phyloP scores from a whole-genome alignment of 371 early-diverging fungal species.

The Mortierella sp. region DNA sequence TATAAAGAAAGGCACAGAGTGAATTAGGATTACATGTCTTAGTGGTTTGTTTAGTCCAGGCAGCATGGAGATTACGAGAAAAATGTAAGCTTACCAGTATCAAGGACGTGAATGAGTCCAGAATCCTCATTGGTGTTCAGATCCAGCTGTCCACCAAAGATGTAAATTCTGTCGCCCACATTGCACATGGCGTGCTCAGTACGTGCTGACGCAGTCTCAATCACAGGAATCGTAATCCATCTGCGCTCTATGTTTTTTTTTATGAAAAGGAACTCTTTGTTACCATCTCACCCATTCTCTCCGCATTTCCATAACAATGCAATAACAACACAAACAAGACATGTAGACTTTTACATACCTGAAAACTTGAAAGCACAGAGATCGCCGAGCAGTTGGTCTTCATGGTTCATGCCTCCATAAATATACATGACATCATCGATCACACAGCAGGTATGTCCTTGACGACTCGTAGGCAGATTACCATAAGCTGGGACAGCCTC shows the following conservation, averaged over 20 bases:
- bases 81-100: constrained; percentile 65
- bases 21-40: neutral
- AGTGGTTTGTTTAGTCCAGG: neutral
- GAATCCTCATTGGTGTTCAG: constrained; percentile 66
- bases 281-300: neutral
- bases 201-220: constrained; percentile 76
- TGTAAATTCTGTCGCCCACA: constrained; percentile 73
- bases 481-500: constrained; percentile 73
- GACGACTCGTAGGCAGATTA: constrained; percentile 75
- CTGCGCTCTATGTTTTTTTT: constrained; percentile 63
- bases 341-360: no score
- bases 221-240: constrained; percentile 81
- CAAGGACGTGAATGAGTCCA: constrained; percentile 70
- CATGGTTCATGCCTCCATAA: constrained; percentile 79
- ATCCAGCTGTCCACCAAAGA: constrained; percentile 77
- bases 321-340: no score
- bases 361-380: constrained; percentile 80
- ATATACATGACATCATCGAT: constrained; percentile 83
- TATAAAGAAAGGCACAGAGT: constrained; percentile 5
- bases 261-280: neutral
- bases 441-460: constrained; percentile 74
- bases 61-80: neutral
- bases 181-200: constrained; percentile 76
- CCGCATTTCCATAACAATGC: neutral
- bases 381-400: constrained; percentile 77